Evolutionary conservation across 164 flowering plant genomes (phyloP), one percentile per base, ranked within the genome.

Genomic region (Vitis cinerea): DNA sequence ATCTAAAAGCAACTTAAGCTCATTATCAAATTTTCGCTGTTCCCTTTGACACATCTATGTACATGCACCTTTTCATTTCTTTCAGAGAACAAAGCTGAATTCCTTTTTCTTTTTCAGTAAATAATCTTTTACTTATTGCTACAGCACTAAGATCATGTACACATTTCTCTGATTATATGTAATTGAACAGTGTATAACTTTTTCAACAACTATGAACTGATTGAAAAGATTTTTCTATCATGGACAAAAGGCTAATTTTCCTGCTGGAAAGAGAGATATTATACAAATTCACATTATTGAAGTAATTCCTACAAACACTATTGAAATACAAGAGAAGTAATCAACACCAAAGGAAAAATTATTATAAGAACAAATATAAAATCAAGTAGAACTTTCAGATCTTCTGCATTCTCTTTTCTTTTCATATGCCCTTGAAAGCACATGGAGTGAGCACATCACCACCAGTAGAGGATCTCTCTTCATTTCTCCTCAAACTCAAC

Each of bases 401-500:
- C 56, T 53, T n/a, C 5, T 53, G 15, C 56, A 10, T 53, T 53
- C 56, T 53, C 56, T 53, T 14, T n/a, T 53, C 16, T 61, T 27
- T 27, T 7, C 27, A 2, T 59, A 27, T 14, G 16, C 49, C 48
- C 47, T 48, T n/a, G 19, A 47, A 31, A 14, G 16, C 4, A 3
- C 49, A 3, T 37, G 17, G 9, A 62, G 9, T 44, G 9, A 64
- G 65, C 23, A 16, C 55, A 13, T 52, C 73, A 7, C n/a, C 72
- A 5, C 10, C 50, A 15, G 8, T 63, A 9, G 23, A 51, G 4
- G 31, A 23, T 37, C 11, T 44, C 60, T 66, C 44, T 19, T 86
- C 80, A 93, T 82, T 86, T 90, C 78, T 90, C 97, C 71, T 94
- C 97, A 53, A 89, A 92, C 61, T 94, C 98, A 23, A 92, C 86